Conservation (phyloP, 257 asterid genomes). For the Plantago major region DNA sequence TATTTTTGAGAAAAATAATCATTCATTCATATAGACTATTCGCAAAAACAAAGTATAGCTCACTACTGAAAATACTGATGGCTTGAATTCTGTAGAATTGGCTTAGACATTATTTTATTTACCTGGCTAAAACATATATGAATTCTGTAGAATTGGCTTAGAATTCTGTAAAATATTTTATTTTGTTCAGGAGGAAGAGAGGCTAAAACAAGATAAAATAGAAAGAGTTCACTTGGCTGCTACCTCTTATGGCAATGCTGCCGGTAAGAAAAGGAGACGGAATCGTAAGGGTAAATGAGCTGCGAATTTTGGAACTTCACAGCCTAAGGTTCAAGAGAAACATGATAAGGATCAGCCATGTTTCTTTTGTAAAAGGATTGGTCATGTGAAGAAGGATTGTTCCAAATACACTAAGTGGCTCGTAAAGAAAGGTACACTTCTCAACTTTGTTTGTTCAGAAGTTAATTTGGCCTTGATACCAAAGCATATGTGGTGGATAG, state of each 20-base stretch:
- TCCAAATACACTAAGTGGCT: not conserved
- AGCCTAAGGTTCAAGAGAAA: not conserved
- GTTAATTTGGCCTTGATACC: conserved; percentile 6
- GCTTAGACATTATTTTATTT: too few species aligned
- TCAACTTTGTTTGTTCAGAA: conserved; percentile 8
- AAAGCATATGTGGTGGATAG: too few species aligned
- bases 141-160: too few species aligned
- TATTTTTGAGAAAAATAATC: not conserved
- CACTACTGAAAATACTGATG: too few species aligned
- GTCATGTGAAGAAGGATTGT: not conserved
- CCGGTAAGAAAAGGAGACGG: not conserved
- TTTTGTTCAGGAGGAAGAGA: too few species aligned
- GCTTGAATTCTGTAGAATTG: too few species aligned
- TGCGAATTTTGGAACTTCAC: not conserved
- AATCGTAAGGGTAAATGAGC: not conserved
- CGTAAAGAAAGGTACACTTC: not conserved
- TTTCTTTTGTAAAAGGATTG: not conserved
- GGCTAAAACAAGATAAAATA: not conserved
- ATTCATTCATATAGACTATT: not conserved
- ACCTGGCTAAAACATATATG: too few species aligned
- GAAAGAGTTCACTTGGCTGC: not conserved
- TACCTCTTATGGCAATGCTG: not conserved
- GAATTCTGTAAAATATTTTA: too few species aligned
- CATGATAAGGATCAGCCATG: not conserved
- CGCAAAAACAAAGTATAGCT: conserved; percentile 9